A percentile compares a stretch with the other conserved stretches of the same genome.
phyloP scores from a whole-genome alignment of 495 filamentous ascomycete species.

The Pseudevernia furfuracea region DNA sequence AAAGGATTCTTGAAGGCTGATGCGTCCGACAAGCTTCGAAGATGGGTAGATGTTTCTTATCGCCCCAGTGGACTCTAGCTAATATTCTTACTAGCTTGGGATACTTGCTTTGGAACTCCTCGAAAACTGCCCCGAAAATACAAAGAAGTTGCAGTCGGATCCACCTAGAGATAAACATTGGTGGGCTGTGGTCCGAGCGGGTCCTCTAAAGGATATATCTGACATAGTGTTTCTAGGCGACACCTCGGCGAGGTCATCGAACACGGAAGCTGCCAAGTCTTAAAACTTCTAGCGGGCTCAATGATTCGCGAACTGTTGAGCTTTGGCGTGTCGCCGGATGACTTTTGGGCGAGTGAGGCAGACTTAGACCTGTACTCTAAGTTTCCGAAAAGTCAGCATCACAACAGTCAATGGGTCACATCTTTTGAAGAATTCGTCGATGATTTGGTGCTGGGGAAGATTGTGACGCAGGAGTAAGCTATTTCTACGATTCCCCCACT shows the following conservation, averaged over 20 bases:
- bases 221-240: background rate
- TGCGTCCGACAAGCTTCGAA: conserved; percentile 6
- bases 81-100: conserved; percentile 14
- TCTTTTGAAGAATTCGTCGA: conserved; percentile 22
- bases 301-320: conserved; percentile 20
- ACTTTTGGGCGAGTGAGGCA: conserved; percentile 10
- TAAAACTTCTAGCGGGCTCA: conserved; percentile 18
- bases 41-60: conserved; percentile 13
- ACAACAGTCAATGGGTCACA: conserved; percentile 19
- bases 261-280: conserved; percentile 11
- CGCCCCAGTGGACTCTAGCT: background rate
- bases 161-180: background rate
- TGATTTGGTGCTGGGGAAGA: conserved; percentile 2
- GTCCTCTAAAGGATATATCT: background rate
- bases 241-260: conserved; percentile 11
- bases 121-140: conserved; percentile 17
- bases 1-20: conserved; percentile 5
- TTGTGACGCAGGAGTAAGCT: conserved; percentile 13
- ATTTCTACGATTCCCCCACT: background rate
- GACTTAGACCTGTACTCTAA: background rate
- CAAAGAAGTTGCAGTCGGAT: background rate
- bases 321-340: conserved; percentile 3
- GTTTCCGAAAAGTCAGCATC: conserved; percentile 14
- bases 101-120: conserved; percentile 22
- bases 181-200: background rate